phyloP scores from a whole-genome alignment of 2,329 filamentous ascomycete species.

The Arthrobotrys sphaeroides region DNA sequence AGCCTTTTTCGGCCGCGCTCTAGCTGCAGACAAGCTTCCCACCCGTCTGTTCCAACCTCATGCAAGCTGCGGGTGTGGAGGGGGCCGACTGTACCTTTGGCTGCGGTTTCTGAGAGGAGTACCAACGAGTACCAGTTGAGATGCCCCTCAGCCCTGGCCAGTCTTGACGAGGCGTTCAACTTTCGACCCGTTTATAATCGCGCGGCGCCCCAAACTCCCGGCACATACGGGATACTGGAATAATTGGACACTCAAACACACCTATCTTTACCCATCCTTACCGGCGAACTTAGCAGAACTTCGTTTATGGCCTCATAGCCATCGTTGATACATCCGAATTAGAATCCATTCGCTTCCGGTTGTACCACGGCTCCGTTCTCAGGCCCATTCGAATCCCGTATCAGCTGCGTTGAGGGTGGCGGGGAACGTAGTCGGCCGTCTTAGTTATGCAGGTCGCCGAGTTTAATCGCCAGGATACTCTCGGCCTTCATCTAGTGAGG shows the following conservation, averaged over 20 bases:
- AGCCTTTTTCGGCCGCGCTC: constrained; percentile 18
- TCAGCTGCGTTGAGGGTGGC: constrained; percentile 49
- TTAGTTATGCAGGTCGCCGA: constrained; percentile 45
- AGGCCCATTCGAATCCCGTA: constrained; percentile 13
- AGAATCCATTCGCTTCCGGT: constrained; percentile 5
- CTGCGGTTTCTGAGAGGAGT: neutral
- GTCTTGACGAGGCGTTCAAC: constrained; percentile 41
- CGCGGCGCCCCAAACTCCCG: constrained; percentile 47
- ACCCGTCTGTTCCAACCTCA: neutral
- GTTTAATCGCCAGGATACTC: constrained; percentile 50
- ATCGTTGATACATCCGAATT: neutral
- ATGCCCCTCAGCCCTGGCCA: constrained; percentile 36
- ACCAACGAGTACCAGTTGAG: neutral
- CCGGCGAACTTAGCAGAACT: constrained; percentile 5
- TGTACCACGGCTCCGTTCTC: neutral
- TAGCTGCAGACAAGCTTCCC: constrained; percentile 31
- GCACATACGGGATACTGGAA: constrained; percentile 12
- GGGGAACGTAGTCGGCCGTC: constrained; percentile 29
- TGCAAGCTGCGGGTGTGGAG: constrained; percentile 1
- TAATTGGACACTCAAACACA: constrained; percentile 6
- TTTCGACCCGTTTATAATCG: constrained; percentile 50
- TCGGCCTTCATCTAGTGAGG: constrained; percentile 46
- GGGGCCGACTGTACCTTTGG: neutral
- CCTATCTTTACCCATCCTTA: neutral
- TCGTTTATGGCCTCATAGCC: neutral